Percentiles rank a stretch among this genome's conserved stretches.
Conservation (phyloP, 805 yeast species). For the Teunomyces cretensis region DNA sequence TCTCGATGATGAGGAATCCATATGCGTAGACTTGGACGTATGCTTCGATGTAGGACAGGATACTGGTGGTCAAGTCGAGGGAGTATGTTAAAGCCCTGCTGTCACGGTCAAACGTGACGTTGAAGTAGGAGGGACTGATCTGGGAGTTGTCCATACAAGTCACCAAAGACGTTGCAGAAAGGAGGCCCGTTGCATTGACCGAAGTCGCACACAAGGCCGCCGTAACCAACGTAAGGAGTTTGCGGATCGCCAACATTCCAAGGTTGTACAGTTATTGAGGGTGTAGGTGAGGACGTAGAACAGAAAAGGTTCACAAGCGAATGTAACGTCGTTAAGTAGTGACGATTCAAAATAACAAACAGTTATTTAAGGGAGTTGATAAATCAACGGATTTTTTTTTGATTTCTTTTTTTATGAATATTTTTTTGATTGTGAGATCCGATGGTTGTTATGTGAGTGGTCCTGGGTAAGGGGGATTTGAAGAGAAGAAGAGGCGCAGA, state of each 20-base stretch:
- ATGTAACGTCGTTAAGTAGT: slow-evolving; percentile 1
- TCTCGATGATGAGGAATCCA: slow-evolving; percentile 69
- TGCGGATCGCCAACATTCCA: slow-evolving; percentile 1
- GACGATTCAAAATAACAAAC: not conserved
- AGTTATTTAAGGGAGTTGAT: not conserved
- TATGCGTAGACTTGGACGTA: slow-evolving; percentile 77
- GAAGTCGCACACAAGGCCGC: not conserved
- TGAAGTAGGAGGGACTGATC: slow-evolving; percentile 69
- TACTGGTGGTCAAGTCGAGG: slow-evolving; percentile 66
- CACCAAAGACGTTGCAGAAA: slow-evolving; percentile 72
- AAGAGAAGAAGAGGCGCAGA: not conserved
- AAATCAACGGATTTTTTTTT: not conserved
- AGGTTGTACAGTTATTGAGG: not conserved
- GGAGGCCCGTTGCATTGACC: slow-evolving; percentile 22
- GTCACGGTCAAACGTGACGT: slow-evolving; percentile 75
- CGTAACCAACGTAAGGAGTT: slow-evolving; percentile 1
- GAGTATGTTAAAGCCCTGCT: slow-evolving; percentile 65
- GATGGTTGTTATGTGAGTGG: not conserved
- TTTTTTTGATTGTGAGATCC: not conserved
- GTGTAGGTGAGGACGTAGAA: not conserved
- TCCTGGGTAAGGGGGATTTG: not conserved
- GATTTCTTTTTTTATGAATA: not conserved
- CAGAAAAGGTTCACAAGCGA: not conserved
- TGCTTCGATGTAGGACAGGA: slow-evolving; percentile 67
- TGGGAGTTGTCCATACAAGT: slow-evolving; percentile 80